Percentiles rank a stretch among this genome's conserved stretches.
Conservation (phyloP, 257 asterid species). For the Solanum gandarillasii region DNA sequence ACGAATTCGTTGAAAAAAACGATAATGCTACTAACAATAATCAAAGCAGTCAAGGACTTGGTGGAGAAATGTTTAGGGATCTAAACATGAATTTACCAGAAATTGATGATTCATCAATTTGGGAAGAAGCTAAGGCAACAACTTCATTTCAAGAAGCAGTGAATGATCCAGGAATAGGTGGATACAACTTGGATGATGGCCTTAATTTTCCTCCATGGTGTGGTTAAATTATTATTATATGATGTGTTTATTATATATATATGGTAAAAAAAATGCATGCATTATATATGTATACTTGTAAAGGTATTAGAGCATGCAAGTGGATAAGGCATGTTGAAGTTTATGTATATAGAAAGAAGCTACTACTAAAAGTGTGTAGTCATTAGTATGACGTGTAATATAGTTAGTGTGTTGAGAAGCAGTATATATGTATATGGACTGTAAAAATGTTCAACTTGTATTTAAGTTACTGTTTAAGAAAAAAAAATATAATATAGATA, state of each 20-base stretch:
- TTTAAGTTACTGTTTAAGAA: neutral
- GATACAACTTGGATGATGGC: neutral
- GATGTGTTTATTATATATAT: neutral
- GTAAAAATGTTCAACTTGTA: neutral
- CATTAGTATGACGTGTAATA: neutral
- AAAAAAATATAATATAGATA: neutral
- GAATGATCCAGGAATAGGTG: neutral
- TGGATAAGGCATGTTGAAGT: neutral
- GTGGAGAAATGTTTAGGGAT: neutral
- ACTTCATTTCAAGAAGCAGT: conserved; percentile 1
- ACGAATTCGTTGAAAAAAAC: neutral
- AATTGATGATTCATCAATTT: conserved; percentile 15
- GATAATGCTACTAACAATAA: neutral
- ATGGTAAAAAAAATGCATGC: neutral
- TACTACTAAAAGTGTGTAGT: neutral
- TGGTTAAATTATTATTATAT: neutral
- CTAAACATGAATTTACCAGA: conserved; percentile 15
- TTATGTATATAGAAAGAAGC: neutral
- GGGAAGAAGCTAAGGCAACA: conserved; percentile 23
- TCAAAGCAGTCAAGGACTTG: neutral
- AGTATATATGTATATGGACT: neutral
- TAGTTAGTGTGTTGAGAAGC: neutral
- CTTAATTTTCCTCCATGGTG: neutral
- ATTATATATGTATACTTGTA: neutral
- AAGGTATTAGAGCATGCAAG: neutral